These are phyloP conservation scores for Catenaria anguillulae DNA, from an alignment of 371 early-diverging fungal species.

Conservation along the genomic window DNA sequence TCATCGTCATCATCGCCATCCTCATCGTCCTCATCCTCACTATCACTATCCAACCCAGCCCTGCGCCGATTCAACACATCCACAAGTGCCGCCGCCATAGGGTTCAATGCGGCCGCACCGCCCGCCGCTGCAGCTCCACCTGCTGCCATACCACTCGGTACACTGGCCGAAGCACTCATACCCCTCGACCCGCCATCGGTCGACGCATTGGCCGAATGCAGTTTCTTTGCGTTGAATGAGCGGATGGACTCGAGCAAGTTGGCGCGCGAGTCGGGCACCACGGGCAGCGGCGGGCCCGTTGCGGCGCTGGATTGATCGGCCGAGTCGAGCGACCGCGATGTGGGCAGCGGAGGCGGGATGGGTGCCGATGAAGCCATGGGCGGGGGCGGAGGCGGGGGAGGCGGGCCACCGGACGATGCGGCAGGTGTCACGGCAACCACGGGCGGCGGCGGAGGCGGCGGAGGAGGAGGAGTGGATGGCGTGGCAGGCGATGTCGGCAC, in stretches of 20 bases:
- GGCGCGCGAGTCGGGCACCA: neutral
- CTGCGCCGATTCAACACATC: constrained; percentile 10
- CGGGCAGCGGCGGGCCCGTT: neutral
- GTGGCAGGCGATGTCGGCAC: neutral
- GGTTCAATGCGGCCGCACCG: constrained; percentile 8
- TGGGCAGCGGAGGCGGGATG: neutral
- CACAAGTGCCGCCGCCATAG: constrained; percentile 17
- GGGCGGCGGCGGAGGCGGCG: neutral
- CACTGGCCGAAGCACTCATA: neutral
- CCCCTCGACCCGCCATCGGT: neutral
- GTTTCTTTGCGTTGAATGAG: neutral
- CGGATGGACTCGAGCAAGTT: neutral
- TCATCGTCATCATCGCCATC: constrained; percentile 6
- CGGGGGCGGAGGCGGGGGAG: neutral
- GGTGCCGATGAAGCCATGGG: neutral
- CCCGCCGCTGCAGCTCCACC: constrained; percentile 8
- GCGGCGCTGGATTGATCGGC: too few species aligned
- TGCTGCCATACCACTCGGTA: neutral
- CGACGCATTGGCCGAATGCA: neutral
- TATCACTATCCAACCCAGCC: neutral
- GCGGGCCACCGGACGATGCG: neutral
- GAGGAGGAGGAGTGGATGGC: neutral
- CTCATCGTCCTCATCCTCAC: neutral
- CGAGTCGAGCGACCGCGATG: too few species aligned
- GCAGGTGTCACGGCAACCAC: neutral